Evolutionary conservation across 75 land plant species (phyloP), one percentile per base, ranked within the genome.

Genomic region (Pinus albicaulis): DNA sequence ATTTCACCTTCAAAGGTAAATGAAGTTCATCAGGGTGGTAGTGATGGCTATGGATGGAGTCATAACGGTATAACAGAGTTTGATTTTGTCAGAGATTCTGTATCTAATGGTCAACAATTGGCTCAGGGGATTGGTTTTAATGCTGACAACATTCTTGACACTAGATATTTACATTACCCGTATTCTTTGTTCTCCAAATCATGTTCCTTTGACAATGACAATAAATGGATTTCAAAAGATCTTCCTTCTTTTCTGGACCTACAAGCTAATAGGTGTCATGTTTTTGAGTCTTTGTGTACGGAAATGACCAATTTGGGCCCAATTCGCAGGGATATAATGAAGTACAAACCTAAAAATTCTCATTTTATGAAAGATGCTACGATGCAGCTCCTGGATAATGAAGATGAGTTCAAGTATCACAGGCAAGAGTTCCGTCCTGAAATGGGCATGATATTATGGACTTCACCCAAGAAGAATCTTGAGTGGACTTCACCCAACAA

Each of bases 401-500:
- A 28, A 36, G 11, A 66, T 34, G 31, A 11, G 7, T 66, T 38
- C 20, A 36, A 3, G 38, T 38, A 44, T 66, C 44, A 66, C 17
- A 36, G 11, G 22, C 70, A 66, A 38, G 70, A 38, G 20, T 34
- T 38, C 22, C 20, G 1, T 66, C 52, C 70, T 36, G 70, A 38
- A 38, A 66, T 34, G 28, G 70, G 52, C 19, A 66, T 36, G 44
- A 36, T 36, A 66, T 66, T 36, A 8, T 66, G 70, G 70, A 66
- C 70, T 66, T 38, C 17, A 17, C 70, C 70, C 38, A 44, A 66
- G 52, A n/a, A n/a, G n/a, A n/a, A n/a, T n/a, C n/a, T n/a, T n/a
- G n/a, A n/a, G n/a, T n/a, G n/a, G n/a, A n/a, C n/a, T n/a, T n/a
- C n/a, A n/a, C n/a, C n/a, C n/a, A n/a, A n/a, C n/a, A 38, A 66